Evolutionary conservation across 306 rosid species (phyloP).

Genomic region (Prinsepia uniflora): DNA sequence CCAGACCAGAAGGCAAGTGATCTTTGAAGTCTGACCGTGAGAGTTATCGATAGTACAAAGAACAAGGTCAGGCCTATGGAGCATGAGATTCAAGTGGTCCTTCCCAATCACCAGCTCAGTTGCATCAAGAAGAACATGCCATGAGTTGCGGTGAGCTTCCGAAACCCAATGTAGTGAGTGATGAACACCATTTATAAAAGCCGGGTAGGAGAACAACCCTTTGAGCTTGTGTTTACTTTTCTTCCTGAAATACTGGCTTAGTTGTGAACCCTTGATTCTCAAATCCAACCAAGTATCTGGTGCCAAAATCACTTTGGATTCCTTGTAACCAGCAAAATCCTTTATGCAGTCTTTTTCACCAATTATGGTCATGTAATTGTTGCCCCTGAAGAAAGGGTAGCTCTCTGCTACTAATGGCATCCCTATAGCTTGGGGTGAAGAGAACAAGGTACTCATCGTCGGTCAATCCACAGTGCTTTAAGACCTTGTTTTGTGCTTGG

Average conservation of each 20-base stretch:
- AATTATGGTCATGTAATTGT: slow-evolving; percentile 55
- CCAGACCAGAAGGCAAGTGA: slow-evolving; percentile 77
- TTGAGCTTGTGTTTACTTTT: slow-evolving; percentile 73
- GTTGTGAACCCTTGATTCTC: slow-evolving; percentile 80
- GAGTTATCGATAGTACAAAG: slow-evolving; percentile 70
- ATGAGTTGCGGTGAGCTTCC: slow-evolving; percentile 78
- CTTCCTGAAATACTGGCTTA: slow-evolving; percentile 76
- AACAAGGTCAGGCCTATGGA: slow-evolving; percentile 78
- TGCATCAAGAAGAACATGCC: slow-evolving; percentile 95
- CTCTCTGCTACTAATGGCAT: slow-evolving; percentile 75
- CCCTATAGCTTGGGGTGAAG: slow-evolving; percentile 63
- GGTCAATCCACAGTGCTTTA: slow-evolving; percentile 70
- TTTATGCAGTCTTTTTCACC: slow-evolving; percentile 50
- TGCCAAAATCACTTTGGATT: slow-evolving; percentile 59
- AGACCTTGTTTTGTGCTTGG: slow-evolving; percentile 61
- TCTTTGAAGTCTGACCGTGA: slow-evolving; percentile 59
- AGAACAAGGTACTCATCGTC: slow-evolving; percentile 70
- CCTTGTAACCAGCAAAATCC: slow-evolving; percentile 66
- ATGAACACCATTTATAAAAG: slow-evolving; percentile 58
- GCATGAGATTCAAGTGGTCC: slow-evolving; percentile 60
- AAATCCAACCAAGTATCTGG: slow-evolving; percentile 70
- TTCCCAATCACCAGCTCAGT: slow-evolving; percentile 59
- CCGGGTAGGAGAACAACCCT: slow-evolving; percentile 79
- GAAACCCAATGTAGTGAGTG: slow-evolving; percentile 82
- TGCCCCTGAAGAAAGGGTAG: slow-evolving; percentile 68